Percentiles rank a stretch among this genome's conserved stretches.
Conservation (phyloP, 768 basidiomycete species). For the Lentinus tigrinus region DNA sequence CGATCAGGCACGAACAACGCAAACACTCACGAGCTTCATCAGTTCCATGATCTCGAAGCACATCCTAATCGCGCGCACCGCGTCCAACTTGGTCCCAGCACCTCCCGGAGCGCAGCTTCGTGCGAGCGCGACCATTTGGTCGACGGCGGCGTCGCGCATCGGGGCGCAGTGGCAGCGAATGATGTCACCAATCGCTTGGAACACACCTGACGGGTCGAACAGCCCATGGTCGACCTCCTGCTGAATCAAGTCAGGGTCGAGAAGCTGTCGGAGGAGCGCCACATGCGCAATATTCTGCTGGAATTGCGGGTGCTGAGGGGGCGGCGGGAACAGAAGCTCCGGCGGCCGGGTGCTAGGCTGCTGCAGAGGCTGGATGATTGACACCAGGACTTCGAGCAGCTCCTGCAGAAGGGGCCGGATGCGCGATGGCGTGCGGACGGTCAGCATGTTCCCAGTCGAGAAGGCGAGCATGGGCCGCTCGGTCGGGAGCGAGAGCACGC, state of each 20-base stretch:
- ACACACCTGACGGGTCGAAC: constrained; percentile 79
- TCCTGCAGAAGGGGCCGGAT: constrained; percentile 69
- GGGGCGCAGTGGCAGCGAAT: constrained; percentile 92
- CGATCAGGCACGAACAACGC: constrained; percentile 32
- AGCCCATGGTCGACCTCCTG: constrained; percentile 76
- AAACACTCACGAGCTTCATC: constrained; percentile 83
- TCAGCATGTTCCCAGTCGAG: constrained; percentile 41
- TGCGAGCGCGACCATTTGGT: constrained; percentile 77
- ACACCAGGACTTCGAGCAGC: constrained; percentile 77
- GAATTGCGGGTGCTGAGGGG: constrained; percentile 57
- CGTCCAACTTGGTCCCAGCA: constrained; percentile 55
- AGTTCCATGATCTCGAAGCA: constrained; percentile 91
- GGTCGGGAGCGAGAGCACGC: constrained; percentile 22
- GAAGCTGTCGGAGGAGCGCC: constrained; percentile 65
- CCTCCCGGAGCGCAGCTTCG: constrained; percentile 54
- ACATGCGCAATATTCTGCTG: constrained; percentile 64
- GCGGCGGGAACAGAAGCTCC: constrained; percentile 59
- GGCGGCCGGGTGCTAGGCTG: constrained; percentile 30
- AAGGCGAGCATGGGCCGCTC: constrained; percentile 45
- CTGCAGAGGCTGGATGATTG: constrained; percentile 71
- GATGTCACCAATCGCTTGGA: constrained; percentile 74
- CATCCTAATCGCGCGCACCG: constrained; percentile 72
- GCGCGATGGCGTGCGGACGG: constrained; percentile 70
- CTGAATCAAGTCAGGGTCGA: constrained; percentile 81
- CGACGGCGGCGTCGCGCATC: constrained; percentile 83